Evolutionary conservation across 495 filamentous ascomycete species (phyloP).

Genomic region (Lophium mytilinum): DNA sequence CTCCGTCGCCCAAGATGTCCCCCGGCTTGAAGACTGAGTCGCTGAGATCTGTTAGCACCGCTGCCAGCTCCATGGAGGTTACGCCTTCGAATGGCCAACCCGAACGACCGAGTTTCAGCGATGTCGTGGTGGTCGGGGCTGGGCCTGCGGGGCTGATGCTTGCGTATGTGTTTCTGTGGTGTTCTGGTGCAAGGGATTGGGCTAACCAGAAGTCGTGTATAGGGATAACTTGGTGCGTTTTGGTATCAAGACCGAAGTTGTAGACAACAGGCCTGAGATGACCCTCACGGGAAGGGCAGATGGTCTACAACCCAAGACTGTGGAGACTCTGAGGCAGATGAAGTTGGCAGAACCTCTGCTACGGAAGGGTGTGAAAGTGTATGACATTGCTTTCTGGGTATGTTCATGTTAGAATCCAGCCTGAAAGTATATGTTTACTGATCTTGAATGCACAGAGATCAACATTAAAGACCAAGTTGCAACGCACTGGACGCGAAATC

Average conservation of each 20-base stretch:
- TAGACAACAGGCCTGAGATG: conserved; percentile 61
- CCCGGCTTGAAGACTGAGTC: conserved; percentile 14
- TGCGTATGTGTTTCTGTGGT: conserved; percentile 38
- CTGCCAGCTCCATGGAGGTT: conserved; percentile 1
- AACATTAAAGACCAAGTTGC: conserved; percentile 42
- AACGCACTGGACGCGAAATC: conserved; percentile 58
- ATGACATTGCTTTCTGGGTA: conserved; percentile 65
- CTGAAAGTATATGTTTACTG: background rate
- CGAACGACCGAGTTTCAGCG: conserved; percentile 12
- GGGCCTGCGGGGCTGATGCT: conserved; percentile 66
- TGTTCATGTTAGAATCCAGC: background rate
- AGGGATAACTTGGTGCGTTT: conserved; percentile 58
- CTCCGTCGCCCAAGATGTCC: conserved; percentile 6
- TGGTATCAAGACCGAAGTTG: conserved; percentile 60
- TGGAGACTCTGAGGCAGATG: conserved; percentile 66
- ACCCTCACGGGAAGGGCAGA: conserved; percentile 69
- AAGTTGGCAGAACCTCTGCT: conserved; percentile 55
- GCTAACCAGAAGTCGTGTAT: background rate
- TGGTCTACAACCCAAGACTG: conserved; percentile 69
- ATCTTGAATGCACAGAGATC: conserved; percentile 42
- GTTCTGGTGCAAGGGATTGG: background rate
- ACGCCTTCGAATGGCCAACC: background rate
- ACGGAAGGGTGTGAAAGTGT: conserved; percentile 54
- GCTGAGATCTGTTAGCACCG: conserved; percentile 2
- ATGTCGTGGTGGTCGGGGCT: conserved; percentile 60